phyloP scores from a whole-genome alignment of 495 filamentous ascomycete genomes.

The Trichocladium uniseriatum region DNA sequence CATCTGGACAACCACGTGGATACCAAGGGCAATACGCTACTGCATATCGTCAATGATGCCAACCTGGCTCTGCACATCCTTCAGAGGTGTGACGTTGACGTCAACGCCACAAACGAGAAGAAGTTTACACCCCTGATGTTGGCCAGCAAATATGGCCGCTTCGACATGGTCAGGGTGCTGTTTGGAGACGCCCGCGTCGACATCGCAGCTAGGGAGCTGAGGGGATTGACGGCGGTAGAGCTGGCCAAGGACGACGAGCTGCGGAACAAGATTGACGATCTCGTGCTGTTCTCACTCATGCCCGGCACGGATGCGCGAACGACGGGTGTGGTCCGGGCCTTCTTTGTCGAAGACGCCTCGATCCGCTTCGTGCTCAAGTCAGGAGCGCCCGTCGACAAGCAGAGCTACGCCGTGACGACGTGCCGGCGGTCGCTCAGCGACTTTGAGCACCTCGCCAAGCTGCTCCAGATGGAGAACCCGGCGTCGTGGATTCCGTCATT shows the following conservation, averaged over 20 bases:
- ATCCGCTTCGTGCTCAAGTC: constrained; percentile 92
- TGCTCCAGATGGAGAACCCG: constrained; percentile 85
- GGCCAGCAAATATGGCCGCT: constrained; percentile 95
- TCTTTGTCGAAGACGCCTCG: constrained; percentile 94
- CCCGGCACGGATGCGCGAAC: constrained; percentile 67
- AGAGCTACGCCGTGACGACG: constrained; percentile 84
- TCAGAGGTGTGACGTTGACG: constrained; percentile 76
- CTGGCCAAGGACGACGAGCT: constrained; percentile 98
- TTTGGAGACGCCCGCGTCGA: constrained; percentile 86
- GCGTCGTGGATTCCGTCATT: constrained; percentile 87
- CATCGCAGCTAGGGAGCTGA: constrained; percentile 67
- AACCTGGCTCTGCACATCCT: constrained; percentile 66
- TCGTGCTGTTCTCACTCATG: constrained; percentile 70
- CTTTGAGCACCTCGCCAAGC: constrained; percentile 82
- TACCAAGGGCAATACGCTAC: constrained; percentile 79
- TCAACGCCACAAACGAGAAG: constrained; percentile 94
- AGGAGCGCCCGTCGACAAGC: constrained; percentile 56
- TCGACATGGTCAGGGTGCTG: constrained; percentile 82
- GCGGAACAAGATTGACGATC: constrained; percentile 88
- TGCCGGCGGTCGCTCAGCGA: constrained; percentile 83
- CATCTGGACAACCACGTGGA: constrained; percentile 93
- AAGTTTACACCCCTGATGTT: constrained; percentile 95
- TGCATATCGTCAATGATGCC: constrained; percentile 88
- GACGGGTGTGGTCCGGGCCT: constrained; percentile 91
- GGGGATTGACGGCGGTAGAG: constrained; percentile 91